phyloP scores from a whole-genome alignment of 192 early-diverging fungal species.

The Chytriomyces hyalinus region DNA sequence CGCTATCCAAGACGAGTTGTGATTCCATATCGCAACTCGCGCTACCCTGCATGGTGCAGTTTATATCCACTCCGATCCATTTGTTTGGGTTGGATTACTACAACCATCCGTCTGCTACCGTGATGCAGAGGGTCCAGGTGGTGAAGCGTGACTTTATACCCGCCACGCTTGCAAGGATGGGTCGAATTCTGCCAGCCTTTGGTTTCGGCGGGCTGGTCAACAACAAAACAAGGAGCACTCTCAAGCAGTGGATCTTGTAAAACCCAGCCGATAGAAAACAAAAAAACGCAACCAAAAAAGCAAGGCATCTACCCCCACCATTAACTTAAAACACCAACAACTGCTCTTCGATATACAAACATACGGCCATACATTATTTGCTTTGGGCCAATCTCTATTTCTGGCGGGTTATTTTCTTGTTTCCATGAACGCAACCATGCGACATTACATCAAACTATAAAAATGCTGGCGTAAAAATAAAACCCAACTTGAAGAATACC shows the following conservation, averaged over 20 bases:
- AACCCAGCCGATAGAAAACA: too few species aligned
- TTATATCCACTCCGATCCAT: constrained; percentile 49
- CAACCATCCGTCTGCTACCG: constrained; percentile 36
- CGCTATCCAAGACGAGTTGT: constrained; percentile 18
- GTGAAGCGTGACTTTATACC: constrained; percentile 39
- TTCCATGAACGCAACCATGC: too few species aligned
- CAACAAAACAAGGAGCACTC: constrained; percentile 17
- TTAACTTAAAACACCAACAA: too few species aligned
- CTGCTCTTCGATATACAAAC: too few species aligned
- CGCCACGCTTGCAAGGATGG: constrained; percentile 40
- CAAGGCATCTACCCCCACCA: too few species aligned
- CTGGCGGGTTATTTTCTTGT: too few species aligned
- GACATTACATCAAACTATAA: too few species aligned
- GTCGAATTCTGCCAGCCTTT: constrained; percentile 57
- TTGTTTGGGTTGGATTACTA: constrained; percentile 54
- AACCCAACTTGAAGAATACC: too few species aligned
- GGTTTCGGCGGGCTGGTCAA: constrained; percentile 55
- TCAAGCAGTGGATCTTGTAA: neutral
- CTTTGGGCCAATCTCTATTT: too few species aligned
- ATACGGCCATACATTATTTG: too few species aligned
- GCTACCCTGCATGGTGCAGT: constrained; percentile 49
- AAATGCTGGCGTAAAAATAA: too few species aligned
- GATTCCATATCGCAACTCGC: constrained; percentile 47
- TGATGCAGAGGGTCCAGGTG: constrained; percentile 7
- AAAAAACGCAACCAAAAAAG: too few species aligned